These are phyloP conservation scores for Persicaria maculosa DNA, from an alignment of 148 eudicot species.

Conservation along the genomic window DNA sequence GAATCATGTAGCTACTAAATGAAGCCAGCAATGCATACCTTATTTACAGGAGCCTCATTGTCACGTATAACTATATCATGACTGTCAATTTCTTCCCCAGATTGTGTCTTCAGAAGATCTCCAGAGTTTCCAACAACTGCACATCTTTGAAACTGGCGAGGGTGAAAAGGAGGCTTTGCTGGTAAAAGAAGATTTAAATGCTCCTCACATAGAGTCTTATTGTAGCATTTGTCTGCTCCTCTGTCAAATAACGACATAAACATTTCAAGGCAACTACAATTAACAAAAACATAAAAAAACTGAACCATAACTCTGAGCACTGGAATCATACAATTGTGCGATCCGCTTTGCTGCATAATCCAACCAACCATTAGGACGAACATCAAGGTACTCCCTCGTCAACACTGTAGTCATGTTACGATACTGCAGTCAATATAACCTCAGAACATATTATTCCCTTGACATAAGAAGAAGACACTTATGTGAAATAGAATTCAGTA, in stretches of 20 bases:
- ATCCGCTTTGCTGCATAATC: constrained; percentile 95
- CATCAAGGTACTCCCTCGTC: constrained; percentile 96
- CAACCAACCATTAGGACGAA: constrained; percentile 96
- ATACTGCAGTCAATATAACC: constrained; percentile 64
- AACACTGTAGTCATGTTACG: constrained; percentile 97
- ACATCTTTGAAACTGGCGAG: constrained; percentile 81
- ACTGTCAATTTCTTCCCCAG: constrained; percentile 90
- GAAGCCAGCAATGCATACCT: constrained; percentile 34
- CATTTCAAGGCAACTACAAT: constrained; percentile 7
- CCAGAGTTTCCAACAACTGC: constrained; percentile 99
- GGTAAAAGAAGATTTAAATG: constrained; percentile 78
- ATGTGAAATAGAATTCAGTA: background rate
- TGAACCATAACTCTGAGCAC: constrained; percentile 9
- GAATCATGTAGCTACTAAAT: constrained; percentile 1
- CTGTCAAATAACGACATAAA: constrained; percentile 19
- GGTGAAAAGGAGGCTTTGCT: constrained; percentile 87
- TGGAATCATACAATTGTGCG: constrained; percentile 69
- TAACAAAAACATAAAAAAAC: background rate
- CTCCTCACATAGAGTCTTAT: constrained; percentile 85
- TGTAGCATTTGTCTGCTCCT: constrained; percentile 81
- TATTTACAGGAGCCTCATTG: constrained; percentile 94
- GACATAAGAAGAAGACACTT: background rate
- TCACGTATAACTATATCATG: constrained; percentile 93
- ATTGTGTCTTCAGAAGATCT: constrained; percentile 83
- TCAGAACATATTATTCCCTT: constrained; percentile 15